Base-by-base conservation (phyloP, 2,329 filamentous ascomycete genomes). In the Penicillium sp. region DNA sequence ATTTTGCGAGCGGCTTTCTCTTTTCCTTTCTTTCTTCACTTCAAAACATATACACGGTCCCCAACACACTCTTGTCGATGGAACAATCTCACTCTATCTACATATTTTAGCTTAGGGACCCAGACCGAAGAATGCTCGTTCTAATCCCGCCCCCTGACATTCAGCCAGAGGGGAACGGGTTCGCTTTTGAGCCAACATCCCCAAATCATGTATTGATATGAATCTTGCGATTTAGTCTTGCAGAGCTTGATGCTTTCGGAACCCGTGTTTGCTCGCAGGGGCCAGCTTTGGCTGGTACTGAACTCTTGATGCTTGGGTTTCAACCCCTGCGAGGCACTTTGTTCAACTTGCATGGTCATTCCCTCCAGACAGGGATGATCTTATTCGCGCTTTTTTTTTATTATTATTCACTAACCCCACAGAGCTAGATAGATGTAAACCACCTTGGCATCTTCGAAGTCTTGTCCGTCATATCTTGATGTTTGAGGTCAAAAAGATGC, bases 401-500 rank as follows among this genome's bases (percentile, higher is more conserved):
- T 29, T 21, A 33, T 36, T 8, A 9, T 5, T 23, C 23, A 41
- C 49, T 53, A 43, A 57, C 36, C 2, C 8, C 19, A 43, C 6
- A 4, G 2, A 55, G 38, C 38, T 57, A 53, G 34, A 25, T 53
- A 57, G 34, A 47, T 16, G 54, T 57, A 53, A n/a, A 46, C 10
- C n/a, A 21, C 10, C 7, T 53, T 57, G 75, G 75, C 75, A 76
- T 68, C 65, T 72, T 78, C 75, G 75, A 78, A 78, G 75, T 72
- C 74, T 77, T 70, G 72, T 77, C 63, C 62, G 65, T 75, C 73
- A 69, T 66, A 62, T 61, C 65, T 70, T 75, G 74, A 72, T 72
- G 69, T 69, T 74, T 70, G 75, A 77, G 75, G 75, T 78, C 75
- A 78, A 77, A 74, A 70, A 69, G 60, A 64, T 78, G 75, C 75